Conservation (phyloP, 108 stramenopile genomes). For the Pelagomonas calceolata region DNA sequence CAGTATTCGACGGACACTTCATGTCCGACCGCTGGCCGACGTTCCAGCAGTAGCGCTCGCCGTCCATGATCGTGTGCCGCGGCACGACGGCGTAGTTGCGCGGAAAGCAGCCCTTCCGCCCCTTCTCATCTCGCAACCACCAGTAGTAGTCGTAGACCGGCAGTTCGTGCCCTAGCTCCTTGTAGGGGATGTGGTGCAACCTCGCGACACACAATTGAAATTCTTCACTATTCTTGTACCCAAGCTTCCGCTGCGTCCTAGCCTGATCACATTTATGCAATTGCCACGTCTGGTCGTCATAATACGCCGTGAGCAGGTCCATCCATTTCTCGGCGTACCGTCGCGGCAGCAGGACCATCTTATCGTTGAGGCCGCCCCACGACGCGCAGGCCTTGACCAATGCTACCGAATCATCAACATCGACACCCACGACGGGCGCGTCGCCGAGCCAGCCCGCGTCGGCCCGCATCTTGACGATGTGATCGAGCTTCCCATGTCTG, state of each 20-base stretch:
- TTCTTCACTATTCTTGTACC: neutral
- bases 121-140: neutral
- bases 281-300: neutral
- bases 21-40: too few relatives aligned
- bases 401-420: neutral
- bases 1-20: too few relatives aligned
- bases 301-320: neutral
- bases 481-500: neutral
- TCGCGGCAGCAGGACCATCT: neutral
- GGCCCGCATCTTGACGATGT: neutral
- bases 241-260: too few relatives aligned
- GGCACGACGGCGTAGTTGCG: neutral
- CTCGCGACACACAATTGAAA: neutral
- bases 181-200: neutral
- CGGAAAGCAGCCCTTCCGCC: neutral
- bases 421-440: neutral
- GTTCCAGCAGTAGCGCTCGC: too few relatives aligned
- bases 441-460: neutral
- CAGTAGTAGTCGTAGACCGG: neutral
- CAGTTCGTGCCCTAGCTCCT: neutral
- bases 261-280: too few relatives aligned
- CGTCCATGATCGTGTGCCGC: too few relatives aligned
- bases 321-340: neutral
- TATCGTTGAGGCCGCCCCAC: neutral
- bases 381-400: neutral